Evolutionary conservation across 176 grass and related monocot species (phyloP).

Genomic region (Melocanna baccifera): DNA sequence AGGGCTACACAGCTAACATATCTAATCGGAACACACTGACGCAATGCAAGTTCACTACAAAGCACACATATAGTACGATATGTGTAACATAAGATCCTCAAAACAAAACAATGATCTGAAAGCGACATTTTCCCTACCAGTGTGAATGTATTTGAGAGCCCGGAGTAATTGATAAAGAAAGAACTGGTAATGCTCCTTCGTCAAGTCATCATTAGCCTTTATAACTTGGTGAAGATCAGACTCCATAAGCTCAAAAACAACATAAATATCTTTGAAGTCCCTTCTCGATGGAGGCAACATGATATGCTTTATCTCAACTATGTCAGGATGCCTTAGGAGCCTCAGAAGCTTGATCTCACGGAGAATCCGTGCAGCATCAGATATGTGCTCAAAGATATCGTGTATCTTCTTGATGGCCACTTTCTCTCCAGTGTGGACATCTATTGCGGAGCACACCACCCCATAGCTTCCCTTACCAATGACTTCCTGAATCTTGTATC

Average conservation of each 20-base stretch:
- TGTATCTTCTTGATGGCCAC: slow-evolving; percentile 99
- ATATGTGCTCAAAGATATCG: slow-evolving; percentile 98
- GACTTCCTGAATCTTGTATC: slow-evolving; percentile 98
- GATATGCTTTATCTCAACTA: slow-evolving; percentile 99
- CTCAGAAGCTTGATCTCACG: slow-evolving; percentile 96
- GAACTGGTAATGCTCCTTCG: slow-evolving; percentile 98
- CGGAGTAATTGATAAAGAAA: slow-evolving; percentile 98
- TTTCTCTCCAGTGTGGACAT: slow-evolving; percentile 86
- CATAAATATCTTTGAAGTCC: slow-evolving; percentile 98
- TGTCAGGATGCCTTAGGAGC: slow-evolving; percentile 95
- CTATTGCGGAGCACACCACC: slow-evolving; percentile 91
- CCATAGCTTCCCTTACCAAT: slow-evolving; percentile 98
- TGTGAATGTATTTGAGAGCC: slow-evolving; percentile 98
- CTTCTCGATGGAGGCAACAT: slow-evolving; percentile 95
- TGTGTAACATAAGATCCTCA: not conserved
- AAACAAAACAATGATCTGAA: not conserved
- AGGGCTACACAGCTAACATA: not conserved
- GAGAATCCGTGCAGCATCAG: slow-evolving; percentile 92
- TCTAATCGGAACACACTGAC: not conserved
- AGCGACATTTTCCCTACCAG: slow-evolving; percentile 43
- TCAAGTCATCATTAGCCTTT: slow-evolving; percentile 98
- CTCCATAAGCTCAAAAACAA: slow-evolving; percentile 99
- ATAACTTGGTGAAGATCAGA: slow-evolving; percentile 99
- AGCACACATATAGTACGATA: not conserved
- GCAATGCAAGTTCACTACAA: slow-evolving; percentile 11